These are phyloP conservation scores for Exophiala oligosperma DNA, from an alignment of 2,329 filamentous ascomycete genomes.

Conservation along the genomic window DNA sequence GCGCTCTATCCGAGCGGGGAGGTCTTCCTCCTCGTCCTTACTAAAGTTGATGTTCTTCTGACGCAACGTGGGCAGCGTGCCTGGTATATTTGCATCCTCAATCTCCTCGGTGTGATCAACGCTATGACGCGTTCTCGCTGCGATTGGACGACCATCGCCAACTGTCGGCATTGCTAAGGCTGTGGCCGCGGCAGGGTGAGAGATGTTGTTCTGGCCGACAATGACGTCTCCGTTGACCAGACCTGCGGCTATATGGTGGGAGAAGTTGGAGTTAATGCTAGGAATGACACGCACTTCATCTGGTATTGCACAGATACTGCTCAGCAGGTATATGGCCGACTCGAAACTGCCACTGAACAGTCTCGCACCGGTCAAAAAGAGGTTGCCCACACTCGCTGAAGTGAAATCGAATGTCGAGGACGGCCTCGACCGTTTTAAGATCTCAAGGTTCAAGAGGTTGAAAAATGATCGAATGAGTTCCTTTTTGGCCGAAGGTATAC, in stretches of 20 bases:
- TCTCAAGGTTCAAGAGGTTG: slow-evolving; percentile 74
- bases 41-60: slow-evolving; percentile 80
- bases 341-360: slow-evolving; percentile 93
- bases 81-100: slow-evolving; percentile 49
- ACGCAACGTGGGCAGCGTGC: slow-evolving; percentile 75
- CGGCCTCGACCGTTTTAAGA: slow-evolving; percentile 71
- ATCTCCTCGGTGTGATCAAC: slow-evolving; percentile 34
- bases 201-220: slow-evolving; percentile 89
- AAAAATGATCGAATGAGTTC: slow-evolving; percentile 77
- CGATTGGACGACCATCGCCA: slow-evolving; percentile 34
- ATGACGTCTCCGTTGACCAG: slow-evolving; percentile 75
- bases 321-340: slow-evolving; percentile 85
- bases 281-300: slow-evolving; percentile 76
- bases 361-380: slow-evolving; percentile 80
- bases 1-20: slow-evolving; percentile 73
- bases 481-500: slow-evolving; percentile 68
- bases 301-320: slow-evolving; percentile 82
- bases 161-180: slow-evolving; percentile 31
- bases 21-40: slow-evolving; percentile 81
- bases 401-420: slow-evolving; percentile 76
- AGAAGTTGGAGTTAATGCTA: slow-evolving; percentile 92
- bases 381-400: slow-evolving; percentile 72
- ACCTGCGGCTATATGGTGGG: slow-evolving; percentile 87
- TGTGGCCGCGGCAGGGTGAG: slow-evolving; percentile 63
- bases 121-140: slow-evolving; percentile 26